These are phyloP conservation scores for Umbelopsis isabellina DNA, from an alignment of 192 early-diverging fungal species.

Conservation along the genomic window DNA sequence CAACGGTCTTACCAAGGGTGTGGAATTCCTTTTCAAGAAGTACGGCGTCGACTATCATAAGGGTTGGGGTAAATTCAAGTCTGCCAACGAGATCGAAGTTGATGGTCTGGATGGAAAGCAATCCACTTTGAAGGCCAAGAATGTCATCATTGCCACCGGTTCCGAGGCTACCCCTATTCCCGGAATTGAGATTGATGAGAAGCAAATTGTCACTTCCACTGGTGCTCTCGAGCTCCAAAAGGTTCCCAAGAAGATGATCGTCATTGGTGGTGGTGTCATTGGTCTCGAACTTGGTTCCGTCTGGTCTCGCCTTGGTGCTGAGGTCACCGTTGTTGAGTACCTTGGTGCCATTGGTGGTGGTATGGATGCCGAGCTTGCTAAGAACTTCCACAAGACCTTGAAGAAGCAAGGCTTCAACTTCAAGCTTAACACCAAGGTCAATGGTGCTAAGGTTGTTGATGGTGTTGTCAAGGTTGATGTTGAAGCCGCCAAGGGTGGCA, in stretches of 20 bases:
- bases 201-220: slow-evolving; percentile 96
- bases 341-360: slow-evolving; percentile 91
- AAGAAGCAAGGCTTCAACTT: slow-evolving; percentile 98
- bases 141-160: slow-evolving; percentile 98
- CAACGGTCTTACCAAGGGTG: slow-evolving; percentile 84
- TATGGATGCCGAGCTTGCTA: slow-evolving; percentile 95
- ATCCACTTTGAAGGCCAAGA: slow-evolving; percentile 83
- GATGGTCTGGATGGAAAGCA: slow-evolving; percentile 77
- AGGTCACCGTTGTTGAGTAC: slow-evolving; percentile 97
- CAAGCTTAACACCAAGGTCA: slow-evolving; percentile 97
- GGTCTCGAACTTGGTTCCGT: slow-evolving; percentile 98
- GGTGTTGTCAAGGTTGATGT: slow-evolving; percentile 90
- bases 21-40: slow-evolving; percentile 96
- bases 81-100: slow-evolving; percentile 81
- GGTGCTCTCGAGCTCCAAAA: slow-evolving; percentile 92
- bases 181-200: slow-evolving; percentile 92
- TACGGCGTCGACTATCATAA: slow-evolving; percentile 97
- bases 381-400: slow-evolving; percentile 90
- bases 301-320: slow-evolving; percentile 92
- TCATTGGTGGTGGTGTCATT: slow-evolving; percentile 99
- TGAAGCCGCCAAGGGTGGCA: slow-evolving; percentile 85
- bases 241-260: slow-evolving; percentile 97
- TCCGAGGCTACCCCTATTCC: slow-evolving; percentile 93
- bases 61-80: slow-evolving; percentile 84
- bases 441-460: slow-evolving; percentile 80